These are phyloP conservation scores for Suillus clintonianus DNA, from an alignment of 768 basidiomycete genomes.

Conservation along the genomic window DNA sequence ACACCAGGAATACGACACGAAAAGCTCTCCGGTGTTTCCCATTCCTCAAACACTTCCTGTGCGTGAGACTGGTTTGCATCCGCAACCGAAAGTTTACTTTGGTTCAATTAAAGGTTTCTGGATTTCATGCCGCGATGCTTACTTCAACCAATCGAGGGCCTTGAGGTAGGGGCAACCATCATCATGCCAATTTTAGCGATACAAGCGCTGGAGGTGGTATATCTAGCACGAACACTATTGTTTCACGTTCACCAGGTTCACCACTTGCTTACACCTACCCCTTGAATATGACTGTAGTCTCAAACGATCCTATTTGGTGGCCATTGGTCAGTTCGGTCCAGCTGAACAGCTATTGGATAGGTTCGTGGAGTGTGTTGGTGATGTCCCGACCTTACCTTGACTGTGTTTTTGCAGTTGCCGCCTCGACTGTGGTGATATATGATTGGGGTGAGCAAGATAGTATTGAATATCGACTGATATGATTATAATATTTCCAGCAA, in stretches of 20 bases:
- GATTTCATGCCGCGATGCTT: not conserved
- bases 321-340: not conserved
- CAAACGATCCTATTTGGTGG: not conserved
- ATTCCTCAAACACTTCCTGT: not conserved
- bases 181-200: not conserved
- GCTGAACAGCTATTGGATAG: not conserved
- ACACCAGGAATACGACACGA: not conserved
- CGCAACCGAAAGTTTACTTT: not conserved
- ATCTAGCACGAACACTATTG: not conserved
- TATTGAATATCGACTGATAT: not conserved
- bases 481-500: not conserved
- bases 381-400: not conserved
- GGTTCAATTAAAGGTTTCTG: not conserved
- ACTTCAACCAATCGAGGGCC: not conserved
- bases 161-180: not conserved
- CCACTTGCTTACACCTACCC: not conserved
- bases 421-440: not conserved
- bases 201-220: not conserved
- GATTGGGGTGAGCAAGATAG: not conserved
- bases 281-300: not conserved
- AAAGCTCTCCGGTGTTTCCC: not conserved
- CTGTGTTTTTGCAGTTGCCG: not conserved
- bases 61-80: not conserved
- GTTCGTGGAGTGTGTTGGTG: not conserved
- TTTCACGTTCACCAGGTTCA: not conserved